Conservation (phyloP, 2,329 filamentous ascomycete genomes). For the Aureobasidium sp. region DNA sequence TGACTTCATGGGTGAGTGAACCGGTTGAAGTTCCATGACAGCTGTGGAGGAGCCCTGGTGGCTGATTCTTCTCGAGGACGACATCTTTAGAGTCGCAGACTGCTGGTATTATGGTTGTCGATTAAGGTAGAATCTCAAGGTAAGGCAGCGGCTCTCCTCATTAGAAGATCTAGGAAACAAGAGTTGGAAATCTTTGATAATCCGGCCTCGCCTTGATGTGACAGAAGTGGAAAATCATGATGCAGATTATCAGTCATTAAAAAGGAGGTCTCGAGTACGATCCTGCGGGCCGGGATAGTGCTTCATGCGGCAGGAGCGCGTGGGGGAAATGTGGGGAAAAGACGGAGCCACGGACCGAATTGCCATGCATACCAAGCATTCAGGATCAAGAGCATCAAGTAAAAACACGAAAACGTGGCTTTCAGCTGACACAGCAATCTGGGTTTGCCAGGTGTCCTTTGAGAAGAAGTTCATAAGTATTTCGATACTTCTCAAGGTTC, state of each 20-base stretch:
- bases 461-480: not conserved
- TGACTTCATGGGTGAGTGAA: slow-evolving; percentile 14
- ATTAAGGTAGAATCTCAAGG: too few relatives aligned
- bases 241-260: not conserved
- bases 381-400: not conserved
- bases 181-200: too few relatives aligned
- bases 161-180: too few relatives aligned
- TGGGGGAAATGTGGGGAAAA: not conserved
- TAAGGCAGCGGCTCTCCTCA: too few relatives aligned
- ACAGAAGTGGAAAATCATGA: too few relatives aligned
- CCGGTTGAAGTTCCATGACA: slow-evolving; percentile 24
- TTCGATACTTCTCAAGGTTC: not conserved
- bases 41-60: slow-evolving; percentile 24
- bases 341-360: not conserved
- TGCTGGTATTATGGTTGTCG: too few relatives aligned
- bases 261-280: not conserved
- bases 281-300: not conserved
- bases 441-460: not conserved
- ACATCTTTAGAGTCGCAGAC: not conserved
- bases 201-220: too few relatives aligned
- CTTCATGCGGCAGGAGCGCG: not conserved
- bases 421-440: not conserved
- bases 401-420: not conserved
- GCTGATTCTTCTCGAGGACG: not conserved
- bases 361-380: not conserved